Evolutionary conservation across 2,329 filamentous ascomycete genomes (phyloP).

Genomic region (Botrytis deweyae): DNA sequence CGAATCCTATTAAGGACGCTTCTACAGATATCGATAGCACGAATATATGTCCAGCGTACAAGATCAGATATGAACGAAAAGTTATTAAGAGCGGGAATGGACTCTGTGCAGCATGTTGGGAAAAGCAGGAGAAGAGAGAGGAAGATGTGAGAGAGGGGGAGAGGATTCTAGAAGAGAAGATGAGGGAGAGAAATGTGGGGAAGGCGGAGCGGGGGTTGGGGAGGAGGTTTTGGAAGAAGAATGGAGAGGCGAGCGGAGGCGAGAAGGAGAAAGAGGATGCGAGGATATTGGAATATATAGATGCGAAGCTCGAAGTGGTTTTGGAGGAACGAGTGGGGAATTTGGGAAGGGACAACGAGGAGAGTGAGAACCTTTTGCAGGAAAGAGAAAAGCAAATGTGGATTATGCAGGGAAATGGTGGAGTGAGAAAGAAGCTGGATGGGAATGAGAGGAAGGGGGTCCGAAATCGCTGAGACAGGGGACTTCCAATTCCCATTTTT

Average conservation of each 20-base stretch:
- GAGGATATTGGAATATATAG: background rate
- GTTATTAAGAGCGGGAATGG: constrained; percentile 11
- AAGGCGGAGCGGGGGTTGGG: background rate
- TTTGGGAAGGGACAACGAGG: background rate
- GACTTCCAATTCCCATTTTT: fast-evolving
- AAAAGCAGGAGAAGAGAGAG: background rate
- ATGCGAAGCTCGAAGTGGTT: background rate
- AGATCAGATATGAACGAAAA: background rate
- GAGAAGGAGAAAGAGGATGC: background rate
- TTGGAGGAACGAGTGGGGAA: background rate
- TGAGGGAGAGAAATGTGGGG: background rate
- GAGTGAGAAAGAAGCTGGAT: background rate
- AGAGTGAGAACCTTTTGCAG: background rate
- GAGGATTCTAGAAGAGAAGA: background rate
- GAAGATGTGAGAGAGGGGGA: no score
- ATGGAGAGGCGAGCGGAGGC: no score
- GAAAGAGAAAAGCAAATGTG: background rate
- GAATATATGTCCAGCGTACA: background rate
- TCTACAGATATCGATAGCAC: background rate
- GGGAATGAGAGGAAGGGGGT: background rate
- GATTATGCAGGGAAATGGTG: background rate
- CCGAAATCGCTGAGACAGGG: background rate
- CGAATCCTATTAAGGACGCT: background rate
- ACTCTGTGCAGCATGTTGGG: constrained; percentile 5
- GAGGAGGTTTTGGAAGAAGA: no score